A percentile compares a stretch with the other conserved stretches of the same genome.
Evolutionary conservation across 768 basidiomycete species (phyloP).

Genomic region (Phylloporus sp.): DNA sequence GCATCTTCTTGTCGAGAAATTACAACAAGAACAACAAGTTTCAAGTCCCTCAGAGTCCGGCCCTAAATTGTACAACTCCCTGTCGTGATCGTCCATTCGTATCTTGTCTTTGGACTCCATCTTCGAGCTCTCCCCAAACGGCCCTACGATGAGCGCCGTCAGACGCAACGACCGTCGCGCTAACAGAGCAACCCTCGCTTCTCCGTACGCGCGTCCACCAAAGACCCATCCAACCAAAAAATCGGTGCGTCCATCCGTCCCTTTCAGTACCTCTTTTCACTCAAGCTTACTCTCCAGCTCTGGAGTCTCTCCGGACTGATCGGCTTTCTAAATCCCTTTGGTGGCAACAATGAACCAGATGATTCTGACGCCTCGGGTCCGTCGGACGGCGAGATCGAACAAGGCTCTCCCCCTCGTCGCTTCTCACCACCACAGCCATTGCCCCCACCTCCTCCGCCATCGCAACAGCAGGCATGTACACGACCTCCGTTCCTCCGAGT

Average conservation of each 20-base stretch:
- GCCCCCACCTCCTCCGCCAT: constrained; percentile 19
- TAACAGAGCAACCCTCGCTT: constrained; percentile 36
- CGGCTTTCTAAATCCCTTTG: constrained; percentile 47
- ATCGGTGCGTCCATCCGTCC: constrained; percentile 36
- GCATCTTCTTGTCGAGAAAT: too few species aligned
- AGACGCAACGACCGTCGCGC: constrained; percentile 42
- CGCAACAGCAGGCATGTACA: constrained; percentile 26
- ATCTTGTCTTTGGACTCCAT: constrained; percentile 18
- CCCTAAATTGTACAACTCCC: constrained; percentile 27
- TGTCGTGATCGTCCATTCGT: constrained; percentile 20
- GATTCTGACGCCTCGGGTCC: constrained; percentile 16
- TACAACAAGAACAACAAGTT: too few species aligned
- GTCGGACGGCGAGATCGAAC: constrained; percentile 27
- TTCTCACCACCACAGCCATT: constrained; percentile 22
- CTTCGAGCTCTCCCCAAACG: constrained; percentile 1
- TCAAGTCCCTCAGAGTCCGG: constrained; percentile 21
- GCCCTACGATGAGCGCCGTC: constrained; percentile 49
- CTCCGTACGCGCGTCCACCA: constrained; percentile 51
- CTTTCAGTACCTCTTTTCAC: background rate
- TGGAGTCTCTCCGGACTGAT: constrained; percentile 54
- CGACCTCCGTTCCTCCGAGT: constrained; percentile 13
- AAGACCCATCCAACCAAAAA: constrained; percentile 35
- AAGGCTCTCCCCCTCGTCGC: constrained; percentile 23
- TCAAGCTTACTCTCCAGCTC: constrained; percentile 24
- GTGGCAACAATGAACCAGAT: constrained; percentile 20